These are phyloP conservation scores for Acidiella bohemica DNA, from an alignment of 495 filamentous ascomycete species.

Conservation along the genomic window DNA sequence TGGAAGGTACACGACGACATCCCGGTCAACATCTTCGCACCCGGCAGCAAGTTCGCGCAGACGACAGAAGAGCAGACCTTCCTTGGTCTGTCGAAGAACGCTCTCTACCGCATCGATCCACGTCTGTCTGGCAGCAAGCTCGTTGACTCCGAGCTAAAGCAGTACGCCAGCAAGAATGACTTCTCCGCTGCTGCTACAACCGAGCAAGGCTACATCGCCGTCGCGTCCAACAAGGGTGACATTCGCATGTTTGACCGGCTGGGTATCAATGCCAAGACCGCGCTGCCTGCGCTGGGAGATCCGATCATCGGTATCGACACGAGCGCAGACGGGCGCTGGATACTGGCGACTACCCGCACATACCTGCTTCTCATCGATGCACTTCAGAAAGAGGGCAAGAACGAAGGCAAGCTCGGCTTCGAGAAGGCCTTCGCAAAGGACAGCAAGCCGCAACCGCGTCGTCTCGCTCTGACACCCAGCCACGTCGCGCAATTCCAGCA, in stretches of 20 bases:
- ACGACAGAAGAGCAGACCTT: slow-evolving; percentile 94
- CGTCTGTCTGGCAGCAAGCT: slow-evolving; percentile 83
- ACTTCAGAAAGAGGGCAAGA: slow-evolving; percentile 82
- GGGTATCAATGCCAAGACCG: slow-evolving; percentile 93
- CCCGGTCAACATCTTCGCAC: slow-evolving; percentile 74
- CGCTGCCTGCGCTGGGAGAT: slow-evolving; percentile 89
- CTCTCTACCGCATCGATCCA: slow-evolving; percentile 87
- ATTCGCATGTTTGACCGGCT: slow-evolving; percentile 93
- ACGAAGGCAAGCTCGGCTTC: slow-evolving; percentile 94
- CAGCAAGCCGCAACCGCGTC: slow-evolving; percentile 81
- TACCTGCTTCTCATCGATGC: slow-evolving; percentile 90
- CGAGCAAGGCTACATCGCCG: slow-evolving; percentile 88
- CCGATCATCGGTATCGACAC: slow-evolving; percentile 91
- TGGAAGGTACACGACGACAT: slow-evolving; percentile 99
- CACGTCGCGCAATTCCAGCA: slow-evolving; percentile 96
- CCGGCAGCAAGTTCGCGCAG: slow-evolving; percentile 95
- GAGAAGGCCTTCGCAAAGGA: slow-evolving; percentile 88
- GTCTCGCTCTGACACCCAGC: slow-evolving; percentile 69
- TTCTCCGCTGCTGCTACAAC: slow-evolving; percentile 91
- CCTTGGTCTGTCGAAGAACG: slow-evolving; percentile 79
- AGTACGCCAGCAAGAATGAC: slow-evolving; percentile 90
- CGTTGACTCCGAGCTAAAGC: slow-evolving; percentile 82
- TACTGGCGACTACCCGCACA: slow-evolving; percentile 86
- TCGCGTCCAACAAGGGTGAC: slow-evolving; percentile 94
- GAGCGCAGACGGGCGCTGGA: slow-evolving; percentile 86